Conservation (phyloP, 2,329 filamentous ascomycete genomes). For the Alternaria ethzedia region DNA sequence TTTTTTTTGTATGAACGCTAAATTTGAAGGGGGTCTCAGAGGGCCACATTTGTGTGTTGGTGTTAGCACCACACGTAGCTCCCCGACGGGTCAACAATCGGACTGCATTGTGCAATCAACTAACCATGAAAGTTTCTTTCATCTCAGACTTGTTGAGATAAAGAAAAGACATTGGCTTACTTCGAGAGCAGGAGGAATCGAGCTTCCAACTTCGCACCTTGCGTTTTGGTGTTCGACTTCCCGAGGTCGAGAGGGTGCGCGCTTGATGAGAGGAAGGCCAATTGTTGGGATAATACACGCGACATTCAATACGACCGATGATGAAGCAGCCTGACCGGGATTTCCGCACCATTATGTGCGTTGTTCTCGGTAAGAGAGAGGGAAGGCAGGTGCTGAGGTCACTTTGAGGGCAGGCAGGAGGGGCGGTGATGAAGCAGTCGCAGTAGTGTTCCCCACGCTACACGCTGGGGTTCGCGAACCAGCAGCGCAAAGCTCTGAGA, state of each 20-base stretch:
- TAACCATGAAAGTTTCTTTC: neutral
- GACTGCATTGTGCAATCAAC: neutral
- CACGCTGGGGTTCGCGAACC: neutral
- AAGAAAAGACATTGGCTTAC: neutral
- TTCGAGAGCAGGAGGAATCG: neutral
- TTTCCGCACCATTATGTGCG: neutral
- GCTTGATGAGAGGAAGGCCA: neutral
- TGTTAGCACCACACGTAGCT: neutral
- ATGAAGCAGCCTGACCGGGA: neutral
- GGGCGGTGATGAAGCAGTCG: neutral
- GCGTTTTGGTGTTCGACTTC: neutral
- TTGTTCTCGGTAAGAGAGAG: neutral
- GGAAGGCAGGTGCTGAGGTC: neutral
- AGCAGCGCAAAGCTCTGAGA: constrained; percentile 3
- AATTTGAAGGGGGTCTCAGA: neutral
- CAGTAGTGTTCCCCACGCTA: neutral
- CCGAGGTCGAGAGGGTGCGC: neutral
- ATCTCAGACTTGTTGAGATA: neutral
- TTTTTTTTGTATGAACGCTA: neutral
- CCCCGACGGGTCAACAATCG: neutral
- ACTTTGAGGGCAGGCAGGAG: neutral
- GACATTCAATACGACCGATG: neutral
- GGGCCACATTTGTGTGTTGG: neutral
- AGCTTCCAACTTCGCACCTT: neutral
- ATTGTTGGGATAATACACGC: too few species aligned